phyloP scores from a whole-genome alignment of 768 basidiomycete genomes.

The Termitomyces sp. region DNA sequence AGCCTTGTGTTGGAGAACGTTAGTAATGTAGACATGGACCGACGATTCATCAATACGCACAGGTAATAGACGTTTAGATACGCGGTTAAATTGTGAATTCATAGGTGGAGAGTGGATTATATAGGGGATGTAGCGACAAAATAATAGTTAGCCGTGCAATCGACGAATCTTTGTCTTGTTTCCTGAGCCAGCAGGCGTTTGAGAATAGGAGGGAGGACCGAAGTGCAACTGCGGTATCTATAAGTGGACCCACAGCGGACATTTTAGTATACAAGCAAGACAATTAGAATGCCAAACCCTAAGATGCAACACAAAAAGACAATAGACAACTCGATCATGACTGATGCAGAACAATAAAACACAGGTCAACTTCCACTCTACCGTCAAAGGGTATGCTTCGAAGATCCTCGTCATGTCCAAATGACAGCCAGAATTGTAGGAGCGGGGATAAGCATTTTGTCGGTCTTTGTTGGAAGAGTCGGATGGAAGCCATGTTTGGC shows the following conservation, averaged over 20 bases:
- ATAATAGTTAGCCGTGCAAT: neutral
- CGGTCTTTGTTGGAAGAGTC: neutral
- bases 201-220: neutral
- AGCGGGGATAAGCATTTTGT: neutral
- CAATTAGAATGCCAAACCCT: neutral
- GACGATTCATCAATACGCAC: neutral
- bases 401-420: neutral
- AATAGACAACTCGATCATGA: neutral
- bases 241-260: neutral
- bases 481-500: neutral
- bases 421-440: neutral
- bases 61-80: neutral
- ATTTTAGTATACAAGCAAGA: neutral
- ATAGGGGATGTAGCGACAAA: neutral
- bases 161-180: neutral
- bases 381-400: neutral
- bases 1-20: neutral
- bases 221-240: neutral
- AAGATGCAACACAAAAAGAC: neutral
- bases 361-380: neutral
- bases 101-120: neutral
- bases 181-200: neutral
- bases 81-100: neutral
- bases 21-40: neutral
- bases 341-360: neutral